Percentiles rank a stretch among this genome's conserved stretches.
These are phyloP conservation scores for Fraxinus baroniana DNA, from an alignment of 305 asterid species.

Conservation along the genomic window DNA sequence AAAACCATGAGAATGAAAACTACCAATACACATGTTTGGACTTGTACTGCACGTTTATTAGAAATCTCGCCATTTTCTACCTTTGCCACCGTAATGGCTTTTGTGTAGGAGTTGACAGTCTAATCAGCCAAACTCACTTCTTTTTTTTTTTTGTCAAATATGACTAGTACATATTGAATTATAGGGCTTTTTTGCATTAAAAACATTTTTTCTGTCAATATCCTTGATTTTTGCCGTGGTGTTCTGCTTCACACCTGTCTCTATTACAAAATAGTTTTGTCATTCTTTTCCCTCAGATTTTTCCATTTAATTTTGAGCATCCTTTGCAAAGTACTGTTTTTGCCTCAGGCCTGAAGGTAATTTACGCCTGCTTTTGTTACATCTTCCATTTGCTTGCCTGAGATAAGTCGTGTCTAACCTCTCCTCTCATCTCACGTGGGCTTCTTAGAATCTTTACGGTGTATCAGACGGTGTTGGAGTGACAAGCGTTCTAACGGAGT, in stretches of 20 bases:
- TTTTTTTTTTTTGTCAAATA: background rate
- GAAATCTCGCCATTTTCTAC: background rate
- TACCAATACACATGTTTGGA: background rate
- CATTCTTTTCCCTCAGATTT: background rate
- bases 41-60: too few species aligned
- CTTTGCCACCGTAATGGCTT: background rate
- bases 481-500: slow-evolving; percentile 26
- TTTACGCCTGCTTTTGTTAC: background rate
- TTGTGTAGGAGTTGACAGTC: background rate
- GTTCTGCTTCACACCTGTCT: background rate
- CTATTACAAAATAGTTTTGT: background rate
- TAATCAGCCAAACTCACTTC: background rate
- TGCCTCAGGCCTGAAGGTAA: slow-evolving; percentile 74
- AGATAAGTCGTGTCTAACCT: background rate
- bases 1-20: background rate
- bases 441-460: slow-evolving; percentile 42
- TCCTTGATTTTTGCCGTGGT: slow-evolving; percentile 15
- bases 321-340: slow-evolving; percentile 39
- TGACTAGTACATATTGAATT: background rate
- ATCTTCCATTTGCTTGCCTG: background rate
- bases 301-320: slow-evolving; percentile 23
- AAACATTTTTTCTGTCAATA: background rate
- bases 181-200: background rate
- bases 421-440: background rate
- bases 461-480: slow-evolving; percentile 37